Conservation (phyloP, 176 grass and related monocot species). For the Triticum urartu region DNA sequence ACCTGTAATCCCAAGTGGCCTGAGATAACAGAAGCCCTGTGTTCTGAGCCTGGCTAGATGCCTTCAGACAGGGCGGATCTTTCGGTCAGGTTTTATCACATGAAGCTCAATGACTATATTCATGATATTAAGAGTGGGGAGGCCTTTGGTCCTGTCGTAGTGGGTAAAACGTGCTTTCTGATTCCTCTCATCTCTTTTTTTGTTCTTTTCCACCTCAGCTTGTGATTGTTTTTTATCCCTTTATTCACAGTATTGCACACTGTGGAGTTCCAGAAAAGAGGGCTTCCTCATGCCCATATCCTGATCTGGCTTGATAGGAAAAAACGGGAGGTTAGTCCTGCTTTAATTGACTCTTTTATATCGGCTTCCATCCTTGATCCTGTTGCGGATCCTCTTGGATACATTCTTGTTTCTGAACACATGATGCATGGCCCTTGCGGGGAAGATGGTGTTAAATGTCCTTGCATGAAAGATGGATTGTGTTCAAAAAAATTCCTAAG, state of each 20-base stretch:
- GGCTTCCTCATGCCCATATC: neutral
- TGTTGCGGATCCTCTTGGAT: neutral
- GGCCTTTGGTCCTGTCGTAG: neutral
- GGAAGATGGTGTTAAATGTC: neutral
- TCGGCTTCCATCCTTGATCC: neutral
- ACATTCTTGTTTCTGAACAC: neutral
- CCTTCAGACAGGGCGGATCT: neutral
- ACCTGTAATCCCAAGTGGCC: neutral
- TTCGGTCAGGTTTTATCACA: neutral
- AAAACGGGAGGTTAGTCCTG: neutral
- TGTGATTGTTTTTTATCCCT: neutral
- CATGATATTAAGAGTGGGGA: neutral
- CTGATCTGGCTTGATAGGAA: neutral
- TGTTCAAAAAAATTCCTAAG: neutral
- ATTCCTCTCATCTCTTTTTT: neutral
- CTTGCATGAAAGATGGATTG: neutral
- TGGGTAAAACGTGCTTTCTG: neutral
- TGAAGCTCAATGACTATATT: neutral
- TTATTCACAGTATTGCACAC: neutral
- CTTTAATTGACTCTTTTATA: neutral
- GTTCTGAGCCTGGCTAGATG: neutral
- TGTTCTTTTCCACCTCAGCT: neutral
- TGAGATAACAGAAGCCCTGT: neutral
- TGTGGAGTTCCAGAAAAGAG: neutral
- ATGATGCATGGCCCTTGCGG: neutral